A percentile compares a stretch with the other conserved stretches of the same genome.
Conservation (phyloP, 2,329 filamentous ascomycete genomes). For the Achaetomium macrosporum region DNA sequence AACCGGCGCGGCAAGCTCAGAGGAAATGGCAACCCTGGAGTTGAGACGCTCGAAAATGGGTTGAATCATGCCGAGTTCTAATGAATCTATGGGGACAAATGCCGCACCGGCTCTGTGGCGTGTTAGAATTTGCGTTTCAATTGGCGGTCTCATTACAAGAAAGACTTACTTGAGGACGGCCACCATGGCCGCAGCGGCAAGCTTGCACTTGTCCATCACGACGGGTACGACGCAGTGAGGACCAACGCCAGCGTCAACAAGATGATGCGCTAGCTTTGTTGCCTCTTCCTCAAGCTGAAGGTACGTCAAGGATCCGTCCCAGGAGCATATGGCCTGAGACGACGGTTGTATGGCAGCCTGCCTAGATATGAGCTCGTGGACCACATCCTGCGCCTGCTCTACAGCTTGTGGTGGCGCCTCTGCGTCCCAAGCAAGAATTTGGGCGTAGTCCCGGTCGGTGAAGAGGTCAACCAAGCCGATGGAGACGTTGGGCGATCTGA, state of each 20-base stretch:
- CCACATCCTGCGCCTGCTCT: conserved; percentile 35
- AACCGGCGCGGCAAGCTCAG: conserved; percentile 37
- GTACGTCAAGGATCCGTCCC: conserved; percentile 42
- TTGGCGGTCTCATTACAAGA: conserved; percentile 5
- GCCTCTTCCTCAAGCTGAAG: conserved; percentile 35
- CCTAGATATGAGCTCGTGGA: conserved; percentile 41
- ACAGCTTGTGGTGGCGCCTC: conserved; percentile 34
- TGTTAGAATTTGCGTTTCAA: not conserved
- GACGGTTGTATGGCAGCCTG: conserved; percentile 36
- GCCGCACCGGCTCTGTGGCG: conserved; percentile 38
- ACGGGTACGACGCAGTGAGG: conserved; percentile 57
- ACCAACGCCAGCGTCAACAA: conserved; percentile 46
- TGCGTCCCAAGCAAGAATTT: conserved; percentile 49
- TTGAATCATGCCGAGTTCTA: conserved; percentile 37
- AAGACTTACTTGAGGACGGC: conserved; percentile 58
- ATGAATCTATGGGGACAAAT: conserved; percentile 45
- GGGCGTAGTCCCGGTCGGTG: conserved; percentile 48
- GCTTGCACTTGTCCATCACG: conserved; percentile 62
- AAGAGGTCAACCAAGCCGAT: conserved; percentile 48
- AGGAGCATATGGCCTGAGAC: conserved; percentile 37
- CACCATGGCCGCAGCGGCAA: conserved; percentile 64
- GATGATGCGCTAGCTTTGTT: conserved; percentile 36
- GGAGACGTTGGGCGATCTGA: conserved; percentile 35
- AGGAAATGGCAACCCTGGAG: conserved; percentile 40
- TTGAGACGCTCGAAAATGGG: conserved; percentile 40